A percentile compares a stretch with the other conserved stretches of the same genome.
These are phyloP conservation scores for Phytophthora hybrid DNA, from an alignment of 352 stramenopile genomes.

Conservation along the genomic window DNA sequence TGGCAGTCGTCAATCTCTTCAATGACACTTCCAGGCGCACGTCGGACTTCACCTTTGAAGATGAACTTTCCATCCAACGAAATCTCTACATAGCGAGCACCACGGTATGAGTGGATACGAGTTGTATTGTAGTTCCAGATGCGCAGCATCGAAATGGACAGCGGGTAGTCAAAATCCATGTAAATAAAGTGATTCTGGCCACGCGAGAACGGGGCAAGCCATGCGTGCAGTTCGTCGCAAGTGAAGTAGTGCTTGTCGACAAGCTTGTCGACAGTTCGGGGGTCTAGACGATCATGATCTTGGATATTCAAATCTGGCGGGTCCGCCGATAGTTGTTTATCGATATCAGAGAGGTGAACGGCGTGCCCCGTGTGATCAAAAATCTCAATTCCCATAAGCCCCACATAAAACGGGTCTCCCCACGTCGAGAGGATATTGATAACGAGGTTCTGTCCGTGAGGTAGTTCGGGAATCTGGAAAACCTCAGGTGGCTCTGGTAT, in stretches of 20 bases:
- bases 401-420: slow-evolving; percentile 93
- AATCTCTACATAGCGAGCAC: slow-evolving; percentile 71
- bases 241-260: slow-evolving; percentile 91
- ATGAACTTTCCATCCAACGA: slow-evolving; percentile 66
- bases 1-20: slow-evolving; percentile 71
- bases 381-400: slow-evolving; percentile 90
- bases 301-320: slow-evolving; percentile 87
- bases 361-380: slow-evolving; percentile 85
- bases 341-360: slow-evolving; percentile 63
- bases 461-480: slow-evolving; percentile 80
- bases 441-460: slow-evolving; percentile 72
- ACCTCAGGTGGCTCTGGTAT: slow-evolving; percentile 36
- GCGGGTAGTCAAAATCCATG: slow-evolving; percentile 77
- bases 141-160: slow-evolving; percentile 86
- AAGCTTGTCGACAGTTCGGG: slow-evolving; percentile 89
- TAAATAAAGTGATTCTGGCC: slow-evolving; percentile 83
- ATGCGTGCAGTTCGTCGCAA: slow-evolving; percentile 89
- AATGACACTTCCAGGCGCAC: slow-evolving; percentile 67
- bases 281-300: slow-evolving; percentile 76
- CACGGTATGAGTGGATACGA: slow-evolving; percentile 78
- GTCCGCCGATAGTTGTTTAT: slow-evolving; percentile 80
- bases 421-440: slow-evolving; percentile 90
- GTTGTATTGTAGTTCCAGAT: slow-evolving; percentile 92
- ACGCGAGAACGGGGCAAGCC: slow-evolving; percentile 87
- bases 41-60: slow-evolving; percentile 86